These are phyloP conservation scores for Malus hybrid DNA, from an alignment of 331 rosid genomes.

Conservation along the genomic window DNA sequence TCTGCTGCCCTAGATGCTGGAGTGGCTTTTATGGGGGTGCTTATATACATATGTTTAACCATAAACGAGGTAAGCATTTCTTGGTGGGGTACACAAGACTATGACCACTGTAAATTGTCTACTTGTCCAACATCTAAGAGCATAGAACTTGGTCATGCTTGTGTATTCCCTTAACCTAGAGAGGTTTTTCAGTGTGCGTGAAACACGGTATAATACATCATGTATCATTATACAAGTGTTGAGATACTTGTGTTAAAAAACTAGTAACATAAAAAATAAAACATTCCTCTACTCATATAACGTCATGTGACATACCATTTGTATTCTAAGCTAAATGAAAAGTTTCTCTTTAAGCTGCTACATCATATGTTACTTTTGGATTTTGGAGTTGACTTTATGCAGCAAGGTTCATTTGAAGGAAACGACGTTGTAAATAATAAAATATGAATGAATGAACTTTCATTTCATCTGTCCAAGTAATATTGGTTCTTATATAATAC, in stretches of 20 bases:
- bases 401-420: background rate
- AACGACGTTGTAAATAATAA: background rate
- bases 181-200: no score
- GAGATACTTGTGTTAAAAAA: no score
- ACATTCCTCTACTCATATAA: no score
- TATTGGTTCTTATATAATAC: background rate
- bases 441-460: background rate
- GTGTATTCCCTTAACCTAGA: background rate
- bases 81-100: conserved; percentile 27
- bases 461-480: background rate
- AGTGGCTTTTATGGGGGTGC: conserved; percentile 34
- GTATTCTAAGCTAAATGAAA: no score
- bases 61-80: background rate
- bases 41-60: conserved; percentile 13
- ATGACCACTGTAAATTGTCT: conserved; percentile 10
- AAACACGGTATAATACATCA: no score
- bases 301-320: no score
- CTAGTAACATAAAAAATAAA: no score
- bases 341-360: no score
- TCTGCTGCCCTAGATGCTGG: conserved; percentile 35
- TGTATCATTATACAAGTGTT: no score
- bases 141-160: background rate
- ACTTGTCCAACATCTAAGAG: conserved; percentile 2
- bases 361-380: background rate
- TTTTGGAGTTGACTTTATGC: background rate